Evolutionary conservation across 768 basidiomycete genomes (phyloP).

Genomic region (Amanita molliuscula): DNA sequence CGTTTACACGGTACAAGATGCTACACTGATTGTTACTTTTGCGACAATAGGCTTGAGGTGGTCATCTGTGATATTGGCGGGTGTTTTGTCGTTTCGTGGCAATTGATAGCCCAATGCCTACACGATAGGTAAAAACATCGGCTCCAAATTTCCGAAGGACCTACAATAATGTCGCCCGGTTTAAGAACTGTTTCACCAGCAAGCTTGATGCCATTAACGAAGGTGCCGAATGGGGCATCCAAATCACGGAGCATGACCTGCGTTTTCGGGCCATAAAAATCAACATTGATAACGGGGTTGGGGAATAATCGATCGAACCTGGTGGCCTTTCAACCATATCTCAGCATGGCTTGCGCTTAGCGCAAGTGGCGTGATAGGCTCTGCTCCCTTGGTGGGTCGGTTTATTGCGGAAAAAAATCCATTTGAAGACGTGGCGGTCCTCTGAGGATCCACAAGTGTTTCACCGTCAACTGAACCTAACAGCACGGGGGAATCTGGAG

Average conservation of each 20-base stretch:
- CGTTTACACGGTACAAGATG: background rate
- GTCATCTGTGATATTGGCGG: slow-evolving; percentile 26
- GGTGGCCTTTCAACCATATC: slow-evolving; percentile 33
- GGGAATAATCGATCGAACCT: slow-evolving; percentile 18
- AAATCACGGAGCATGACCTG: slow-evolving; percentile 39
- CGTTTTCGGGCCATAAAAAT: slow-evolving; percentile 1
- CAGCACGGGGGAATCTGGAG: slow-evolving; percentile 17
- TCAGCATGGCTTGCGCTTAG: slow-evolving; percentile 34
- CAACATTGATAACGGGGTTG: background rate
- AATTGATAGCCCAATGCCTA: slow-evolving; percentile 25
- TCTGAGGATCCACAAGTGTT: slow-evolving; percentile 4
- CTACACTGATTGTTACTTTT: slow-evolving; percentile 17
- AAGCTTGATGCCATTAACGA: slow-evolving; percentile 33
- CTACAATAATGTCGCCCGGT: slow-evolving; percentile 34
- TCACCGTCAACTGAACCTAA: slow-evolving; percentile 15
- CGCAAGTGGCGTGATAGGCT: slow-evolving; percentile 19
- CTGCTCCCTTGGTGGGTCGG: slow-evolving; percentile 10
- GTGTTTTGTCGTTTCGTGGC: slow-evolving; percentile 26
- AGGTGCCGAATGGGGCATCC: slow-evolving; percentile 36
- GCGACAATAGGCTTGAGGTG: slow-evolving; percentile 38
- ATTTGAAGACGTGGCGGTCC: slow-evolving; percentile 21
- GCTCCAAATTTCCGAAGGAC: slow-evolving; percentile 9
- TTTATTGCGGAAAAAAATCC: slow-evolving; percentile 31
- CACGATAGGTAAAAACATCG: slow-evolving; percentile 3
- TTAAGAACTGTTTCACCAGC: slow-evolving; percentile 23